Base-by-base conservation (phyloP, 2,329 filamentous ascomycete genomes). In the Penicillium sp. region DNA sequence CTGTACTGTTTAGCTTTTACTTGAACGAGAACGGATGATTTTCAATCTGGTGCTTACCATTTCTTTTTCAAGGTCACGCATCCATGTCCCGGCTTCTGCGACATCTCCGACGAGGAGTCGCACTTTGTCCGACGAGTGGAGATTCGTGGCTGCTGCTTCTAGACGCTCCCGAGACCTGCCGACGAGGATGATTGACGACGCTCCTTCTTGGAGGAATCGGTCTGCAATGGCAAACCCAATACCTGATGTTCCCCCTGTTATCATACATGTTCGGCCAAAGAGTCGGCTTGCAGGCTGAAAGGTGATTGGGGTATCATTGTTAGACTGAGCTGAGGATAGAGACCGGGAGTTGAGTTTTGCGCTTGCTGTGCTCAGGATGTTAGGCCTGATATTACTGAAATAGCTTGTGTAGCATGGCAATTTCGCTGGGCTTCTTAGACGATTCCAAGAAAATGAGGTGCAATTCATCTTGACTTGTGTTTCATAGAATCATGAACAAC, bases 221-320 rank as follows among this genome's bases (percentile, higher is more conserved):
- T 77, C 72, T 10, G 89, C 88, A 53, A 92, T 88, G 51, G 85
- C 84, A 43, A 81, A 78, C 45, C 90, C 90, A 63, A 92, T 91
- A 52, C 87, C 85, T 21, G 87, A 85, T 44, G 87, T 88, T 21
- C 83, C 89, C 48, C 90, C 90, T 2, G 89, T 89, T 51, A 92
- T 79, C 68, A 90, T 78, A 51, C 75, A 76, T 55, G 68, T 77
- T 26, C 73, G 66, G 29, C 72, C 72, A 2, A 60, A 52, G n/a
- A 77, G 65, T 33, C 69, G 66, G 22, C 56, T 59, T n/a, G 66
- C 58, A 29, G 63, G 48, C 35, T 56, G 48, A 44, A 64, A 57
- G 1, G n/a, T 16, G 39, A 39, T 9, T 14, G 35, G n/a, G 13
- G 52, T 45, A 37, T 45, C 26, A 13, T 21, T 43, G 13, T 24